These are phyloP conservation scores for Zoysia pacifica DNA, from an alignment of 176 grass and related monocot genomes.

Conservation along the genomic window DNA sequence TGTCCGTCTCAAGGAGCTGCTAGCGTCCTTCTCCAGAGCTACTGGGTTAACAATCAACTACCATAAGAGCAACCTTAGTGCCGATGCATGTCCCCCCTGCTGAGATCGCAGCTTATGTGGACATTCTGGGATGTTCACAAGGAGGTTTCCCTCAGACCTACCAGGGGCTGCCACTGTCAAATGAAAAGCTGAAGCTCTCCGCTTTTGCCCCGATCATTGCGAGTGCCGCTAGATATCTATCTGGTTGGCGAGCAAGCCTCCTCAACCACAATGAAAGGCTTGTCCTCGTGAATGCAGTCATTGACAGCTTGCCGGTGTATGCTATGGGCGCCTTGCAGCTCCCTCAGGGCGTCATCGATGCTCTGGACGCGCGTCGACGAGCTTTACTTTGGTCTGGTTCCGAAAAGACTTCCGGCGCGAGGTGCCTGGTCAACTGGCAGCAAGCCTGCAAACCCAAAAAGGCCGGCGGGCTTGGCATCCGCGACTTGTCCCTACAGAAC, in stretches of 20 bases:
- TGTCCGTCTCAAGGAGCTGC: no score
- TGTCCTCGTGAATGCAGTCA: no score
- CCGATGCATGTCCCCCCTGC: neutral
- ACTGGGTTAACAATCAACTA: no score
- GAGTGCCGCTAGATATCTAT: neutral
- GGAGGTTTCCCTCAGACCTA: neutral
- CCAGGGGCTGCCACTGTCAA: neutral
- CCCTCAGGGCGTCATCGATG: neutral
- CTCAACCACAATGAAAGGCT: neutral
- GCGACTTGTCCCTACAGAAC: no score
- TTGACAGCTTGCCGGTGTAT: neutral
- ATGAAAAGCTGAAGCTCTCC: neutral
- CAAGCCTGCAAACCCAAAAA: no score
- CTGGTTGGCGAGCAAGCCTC: rapidly evolving
- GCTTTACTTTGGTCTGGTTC: no score
- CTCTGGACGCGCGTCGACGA: neutral
- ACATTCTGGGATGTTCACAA: neutral
- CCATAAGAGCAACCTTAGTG: no score
- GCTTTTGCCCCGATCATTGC: neutral
- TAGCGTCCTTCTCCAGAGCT: no score
- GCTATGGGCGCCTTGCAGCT: no score
- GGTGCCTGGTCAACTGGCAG: no score
- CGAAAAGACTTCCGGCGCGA: no score
- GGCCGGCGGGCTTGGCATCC: no score
- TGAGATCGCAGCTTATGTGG: rapidly evolving